phyloP scores from a whole-genome alignment of 2,329 filamentous ascomycete genomes.

The Diaporthe amygdali region DNA sequence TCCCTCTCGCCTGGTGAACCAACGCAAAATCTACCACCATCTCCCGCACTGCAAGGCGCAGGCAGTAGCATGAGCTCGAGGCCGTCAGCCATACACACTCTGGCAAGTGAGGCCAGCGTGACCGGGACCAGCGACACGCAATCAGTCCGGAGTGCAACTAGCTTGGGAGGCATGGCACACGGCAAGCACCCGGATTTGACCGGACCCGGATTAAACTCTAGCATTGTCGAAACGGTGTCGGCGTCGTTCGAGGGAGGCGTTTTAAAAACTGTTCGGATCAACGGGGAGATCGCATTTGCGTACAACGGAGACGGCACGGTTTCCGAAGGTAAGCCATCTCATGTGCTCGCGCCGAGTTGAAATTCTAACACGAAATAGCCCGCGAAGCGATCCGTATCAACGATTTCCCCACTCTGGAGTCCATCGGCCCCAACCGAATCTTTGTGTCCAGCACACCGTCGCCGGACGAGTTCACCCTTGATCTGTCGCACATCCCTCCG shows the following conservation, averaged over 20 bases:
- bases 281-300: conserved; percentile 87
- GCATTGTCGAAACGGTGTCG: conserved; percentile 90
- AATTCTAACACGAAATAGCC: conserved; percentile 38
- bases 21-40: conserved; percentile 35
- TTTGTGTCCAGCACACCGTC: conserved; percentile 75
- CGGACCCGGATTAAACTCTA: conserved; percentile 81
- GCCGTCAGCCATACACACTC: conserved; percentile 55
- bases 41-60: conserved; percentile 43
- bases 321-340: conserved; percentile 52
- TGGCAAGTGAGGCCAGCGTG: conserved; percentile 68
- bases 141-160: conserved; percentile 88
- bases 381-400: conserved; percentile 79
- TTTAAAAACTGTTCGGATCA: conserved; percentile 74
- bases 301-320: conserved; percentile 68
- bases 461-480: conserved; percentile 80
- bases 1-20: conserved; percentile 29
- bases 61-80: conserved; percentile 37
- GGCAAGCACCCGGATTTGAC: conserved; percentile 82
- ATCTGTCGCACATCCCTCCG: conserved; percentile 68
- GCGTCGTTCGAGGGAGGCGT: conserved; percentile 79
- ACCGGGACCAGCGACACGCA: conserved; percentile 78
- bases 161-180: conserved; percentile 71
- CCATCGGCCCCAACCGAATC: conserved; percentile 90
- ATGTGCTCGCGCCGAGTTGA: conserved; percentile 31
- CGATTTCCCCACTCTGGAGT: conserved; percentile 86